Evolutionary conservation across 139 green algal genomes (phyloP).

Genomic region (Chlamydomonas applanata): DNA sequence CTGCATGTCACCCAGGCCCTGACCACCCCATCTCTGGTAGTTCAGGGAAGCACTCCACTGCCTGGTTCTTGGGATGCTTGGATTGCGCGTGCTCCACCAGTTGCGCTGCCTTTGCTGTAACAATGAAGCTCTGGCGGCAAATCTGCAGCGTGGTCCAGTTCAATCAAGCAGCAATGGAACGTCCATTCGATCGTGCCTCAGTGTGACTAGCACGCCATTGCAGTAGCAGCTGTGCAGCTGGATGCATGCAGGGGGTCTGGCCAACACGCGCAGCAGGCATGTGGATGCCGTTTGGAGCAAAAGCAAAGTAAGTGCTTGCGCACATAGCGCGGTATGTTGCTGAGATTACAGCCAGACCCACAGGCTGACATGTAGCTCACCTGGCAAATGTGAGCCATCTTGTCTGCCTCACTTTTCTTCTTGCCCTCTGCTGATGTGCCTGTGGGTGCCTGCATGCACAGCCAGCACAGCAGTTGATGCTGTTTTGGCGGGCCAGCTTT

Average conservation of each 20-base stretch:
- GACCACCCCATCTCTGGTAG: constrained; percentile 10
- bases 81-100: constrained; percentile 6
- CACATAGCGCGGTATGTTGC: no score
- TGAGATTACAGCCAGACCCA: no score
- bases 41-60: constrained; percentile 11
- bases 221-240: no score
- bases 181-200: no score
- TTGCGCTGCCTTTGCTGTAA: constrained; percentile 8
- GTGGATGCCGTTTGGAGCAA: background rate
- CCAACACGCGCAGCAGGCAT: background rate
- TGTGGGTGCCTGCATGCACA: no score
- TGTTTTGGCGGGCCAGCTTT: no score
- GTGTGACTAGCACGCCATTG: no score
- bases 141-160: constrained; percentile 4
- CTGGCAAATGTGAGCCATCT: constrained; percentile 14
- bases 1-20: background rate
- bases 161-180: no score
- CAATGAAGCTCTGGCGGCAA: constrained; percentile 12
- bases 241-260: background rate
- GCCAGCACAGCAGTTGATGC: no score
- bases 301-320: background rate
- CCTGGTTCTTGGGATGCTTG: background rate
- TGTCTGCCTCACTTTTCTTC: constrained; percentile 12
- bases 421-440: constrained; percentile 6
- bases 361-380: background rate